phyloP scores from a whole-genome alignment of 2,329 filamentous ascomycete genomes.

The Trichoderma sp. region DNA sequence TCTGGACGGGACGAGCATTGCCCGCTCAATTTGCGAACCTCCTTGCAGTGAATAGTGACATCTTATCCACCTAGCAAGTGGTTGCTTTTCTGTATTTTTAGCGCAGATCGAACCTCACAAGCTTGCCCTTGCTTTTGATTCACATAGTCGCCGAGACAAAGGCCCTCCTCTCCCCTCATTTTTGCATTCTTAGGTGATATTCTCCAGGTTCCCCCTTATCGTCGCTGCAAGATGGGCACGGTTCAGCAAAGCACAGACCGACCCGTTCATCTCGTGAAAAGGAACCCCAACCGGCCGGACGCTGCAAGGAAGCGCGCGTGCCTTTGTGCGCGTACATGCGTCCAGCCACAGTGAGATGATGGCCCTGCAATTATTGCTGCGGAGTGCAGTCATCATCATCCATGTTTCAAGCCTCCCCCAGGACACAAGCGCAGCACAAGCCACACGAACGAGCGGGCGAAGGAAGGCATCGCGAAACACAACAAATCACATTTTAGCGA shows the following conservation, averaged over 20 bases:
- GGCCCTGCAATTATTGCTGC: not conserved
- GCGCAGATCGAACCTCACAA: not conserved
- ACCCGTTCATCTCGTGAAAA: too few relatives aligned
- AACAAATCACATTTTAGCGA: too few relatives aligned
- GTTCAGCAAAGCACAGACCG: too few relatives aligned
- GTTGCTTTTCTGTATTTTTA: not conserved
- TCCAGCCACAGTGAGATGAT: not conserved
- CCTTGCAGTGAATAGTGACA: too few relatives aligned
- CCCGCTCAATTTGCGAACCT: not conserved
- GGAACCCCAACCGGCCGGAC: not conserved
- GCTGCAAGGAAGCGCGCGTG: too few relatives aligned
- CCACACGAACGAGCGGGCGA: slow-evolving; percentile 1
- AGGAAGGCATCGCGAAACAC: not conserved
- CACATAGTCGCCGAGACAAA: slow-evolving; percentile 8
- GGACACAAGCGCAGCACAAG: not conserved
- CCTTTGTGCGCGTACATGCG: too few relatives aligned
- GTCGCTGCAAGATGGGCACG: too few relatives aligned
- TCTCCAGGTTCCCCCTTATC: too few relatives aligned
- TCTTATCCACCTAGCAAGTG: not conserved
- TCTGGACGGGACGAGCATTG: not conserved
- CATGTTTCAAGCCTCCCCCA: slow-evolving; percentile 12
- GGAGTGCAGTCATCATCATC: not conserved
- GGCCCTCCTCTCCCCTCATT: not conserved
- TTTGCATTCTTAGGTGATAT: too few relatives aligned
- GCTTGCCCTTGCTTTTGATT: not conserved